Percentiles rank a stretch among this genome's conserved stretches.
These are phyloP conservation scores for Tinospora cordifolia DNA, from an alignment of 164 flowering plant species.

Conservation along the genomic window DNA sequence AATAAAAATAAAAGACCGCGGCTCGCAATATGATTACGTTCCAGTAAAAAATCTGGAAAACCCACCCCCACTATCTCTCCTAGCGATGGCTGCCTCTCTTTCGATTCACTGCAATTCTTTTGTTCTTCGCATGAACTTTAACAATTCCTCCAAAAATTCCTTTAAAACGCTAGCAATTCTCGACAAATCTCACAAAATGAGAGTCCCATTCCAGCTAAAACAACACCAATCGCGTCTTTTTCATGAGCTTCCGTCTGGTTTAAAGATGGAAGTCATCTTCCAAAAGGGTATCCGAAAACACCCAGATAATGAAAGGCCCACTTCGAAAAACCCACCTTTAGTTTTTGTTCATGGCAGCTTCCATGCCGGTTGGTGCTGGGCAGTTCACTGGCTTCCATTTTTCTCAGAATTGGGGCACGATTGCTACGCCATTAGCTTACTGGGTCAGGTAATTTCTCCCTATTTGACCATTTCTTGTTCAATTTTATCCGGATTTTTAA, in stretches of 20 bases:
- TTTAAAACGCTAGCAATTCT: slow-evolving; percentile 27
- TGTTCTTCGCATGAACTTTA: slow-evolving; percentile 10
- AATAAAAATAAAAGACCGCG: too few species aligned
- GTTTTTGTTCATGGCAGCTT: slow-evolving; percentile 89
- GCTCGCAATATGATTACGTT: background rate
- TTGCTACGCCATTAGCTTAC: slow-evolving; percentile 77
- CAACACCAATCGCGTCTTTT: slow-evolving; percentile 58
- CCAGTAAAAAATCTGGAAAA: background rate
- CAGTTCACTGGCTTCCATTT: slow-evolving; percentile 80
- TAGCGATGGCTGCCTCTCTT: slow-evolving; percentile 30
- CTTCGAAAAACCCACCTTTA: slow-evolving; percentile 41
- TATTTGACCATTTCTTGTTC: background rate
- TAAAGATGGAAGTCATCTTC: slow-evolving; percentile 71
- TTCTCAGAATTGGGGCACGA: slow-evolving; percentile 62
- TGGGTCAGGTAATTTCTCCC: slow-evolving; percentile 60
- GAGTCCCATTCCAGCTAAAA: slow-evolving; percentile 51
- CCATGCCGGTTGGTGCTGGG: slow-evolving; percentile 99
- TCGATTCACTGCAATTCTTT: slow-evolving; percentile 13
- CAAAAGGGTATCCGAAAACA: slow-evolving; percentile 32
- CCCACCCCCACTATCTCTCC: background rate
- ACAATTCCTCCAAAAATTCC: slow-evolving; percentile 18
- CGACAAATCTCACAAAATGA: slow-evolving; percentile 29
- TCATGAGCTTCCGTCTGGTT: slow-evolving; percentile 76
- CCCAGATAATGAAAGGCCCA: slow-evolving; percentile 9
- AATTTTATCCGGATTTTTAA: background rate